Base-by-base conservation (phyloP, 1,284 basidiomycete genomes). In the Melampsora americana region DNA sequence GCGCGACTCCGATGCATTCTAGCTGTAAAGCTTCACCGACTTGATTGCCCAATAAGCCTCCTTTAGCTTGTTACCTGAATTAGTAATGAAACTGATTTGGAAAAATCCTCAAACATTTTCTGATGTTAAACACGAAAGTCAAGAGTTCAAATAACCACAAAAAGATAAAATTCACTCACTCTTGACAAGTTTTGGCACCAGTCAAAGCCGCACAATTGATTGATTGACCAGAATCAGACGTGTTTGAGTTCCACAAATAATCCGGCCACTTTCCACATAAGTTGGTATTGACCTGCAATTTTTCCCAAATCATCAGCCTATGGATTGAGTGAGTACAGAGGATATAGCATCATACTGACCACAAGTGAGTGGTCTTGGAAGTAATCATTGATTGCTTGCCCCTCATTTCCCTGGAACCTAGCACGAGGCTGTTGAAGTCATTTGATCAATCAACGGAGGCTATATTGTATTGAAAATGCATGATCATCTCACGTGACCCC, bases 231-330 rank as follows among this genome's bases (percentile, higher is more conserved):
- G 53, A 0, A 26, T 59, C 1, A 59, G 53, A 59, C 1, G 53
- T 3, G 14, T 59, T 5, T 1, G 53, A 59, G 9, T 30, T 30
- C 53, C 53, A 59, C 1, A 30, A 0, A 59, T 0, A 7, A 1
- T 59, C 53, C 3, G 53, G 53, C 53, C 53, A 59, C 14, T 59
- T 59, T 26, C 53, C 53, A 59, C 53, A 59, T 59, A 59, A 59
- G 14, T 59, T 59, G n/a, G 56, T 59, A 7, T 59, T 59, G n/a
- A 59, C 28, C 56, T 59, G 5, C 2, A 18, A 4, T 44, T 3
- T 1, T 18, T 1, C 5, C 0, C 44, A 44, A 44, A 3, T 44
- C 14, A 4, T 44, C 14, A 44, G 2, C 44, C 44, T 44, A 44
- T 3, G 16, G 9, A 14, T 44, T 14, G 11, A 9, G 11, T 14